Base-by-base conservation (phyloP, 441 rosid species). In the Jatropha multifida region DNA sequence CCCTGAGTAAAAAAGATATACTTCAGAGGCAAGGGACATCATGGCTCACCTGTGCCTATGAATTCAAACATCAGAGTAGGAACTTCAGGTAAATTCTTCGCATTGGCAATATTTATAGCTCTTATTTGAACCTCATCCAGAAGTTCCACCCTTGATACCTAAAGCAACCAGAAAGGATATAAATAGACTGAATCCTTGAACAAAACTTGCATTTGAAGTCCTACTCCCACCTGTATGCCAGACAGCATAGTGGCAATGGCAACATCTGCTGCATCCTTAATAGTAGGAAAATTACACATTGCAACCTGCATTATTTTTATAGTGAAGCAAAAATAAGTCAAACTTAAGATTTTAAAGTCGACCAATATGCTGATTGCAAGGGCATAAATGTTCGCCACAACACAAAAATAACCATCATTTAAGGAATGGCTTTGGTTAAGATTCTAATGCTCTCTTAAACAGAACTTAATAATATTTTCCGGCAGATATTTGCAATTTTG, bases 231-330 rank as follows among this genome's bases (percentile, higher is more conserved):
- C 93, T 92, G 97, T 83, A 94, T 89, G 65, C 97, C 97, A 73
- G 94, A 86, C 79, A 82, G 69, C 98, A 93, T 90, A 40, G 94
- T 79, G 59, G 92, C 94, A 88, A 92, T 93, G 58, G 99, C 96
- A 80, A 95, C 99, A 79, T 95, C 95, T 75, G 99, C 97, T 46
- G 98, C 99, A 88, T 90, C 98, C 83, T 95, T 93, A 52, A 95
- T 80, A 40, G 99, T 85, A 51, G 98, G 95, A 76, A 93, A 95
- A 83, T 90, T 95, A 77, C 98, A 93, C 92, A 89, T 86, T 77
- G 99, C 99, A 73, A 93, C 98, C 99, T 95, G 89, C 59, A 83
- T 14, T 9, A 77, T 72, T 72, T 78, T 44, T 75, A 69, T 56
- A 37, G 27, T 71, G 42, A 41, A 66, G 40, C 42, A 56, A 60